These are phyloP conservation scores for Cercospora citrullina DNA, from an alignment of 2,329 filamentous ascomycete genomes.

Conservation along the genomic window DNA sequence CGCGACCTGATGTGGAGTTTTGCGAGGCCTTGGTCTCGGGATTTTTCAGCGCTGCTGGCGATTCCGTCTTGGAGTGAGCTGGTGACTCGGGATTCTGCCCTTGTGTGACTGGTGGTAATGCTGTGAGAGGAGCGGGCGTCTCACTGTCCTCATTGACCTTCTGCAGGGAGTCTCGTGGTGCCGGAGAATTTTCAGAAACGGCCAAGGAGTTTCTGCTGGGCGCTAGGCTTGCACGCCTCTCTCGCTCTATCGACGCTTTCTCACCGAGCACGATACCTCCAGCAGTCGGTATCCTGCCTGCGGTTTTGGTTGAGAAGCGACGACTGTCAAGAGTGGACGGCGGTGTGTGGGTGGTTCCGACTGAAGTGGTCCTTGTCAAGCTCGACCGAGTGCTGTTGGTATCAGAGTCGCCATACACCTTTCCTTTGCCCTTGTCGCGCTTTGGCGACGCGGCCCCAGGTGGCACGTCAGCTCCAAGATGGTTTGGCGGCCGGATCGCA, in stretches of 20 bases:
- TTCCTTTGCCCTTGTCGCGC: conserved; percentile 20
- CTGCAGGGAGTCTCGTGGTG: conserved; percentile 3
- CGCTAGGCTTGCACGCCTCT: conserved; percentile 7
- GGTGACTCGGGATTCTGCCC: background rate
- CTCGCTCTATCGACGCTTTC: conserved; percentile 1
- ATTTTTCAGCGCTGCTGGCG: background rate
- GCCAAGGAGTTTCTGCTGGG: conserved; percentile 3
- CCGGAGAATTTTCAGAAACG: background rate
- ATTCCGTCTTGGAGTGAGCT: background rate
- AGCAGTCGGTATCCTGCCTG: conserved; percentile 9
- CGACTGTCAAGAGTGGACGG: conserved; percentile 16
- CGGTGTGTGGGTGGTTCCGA: conserved; percentile 15
- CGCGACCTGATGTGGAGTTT: background rate
- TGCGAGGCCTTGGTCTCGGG: background rate
- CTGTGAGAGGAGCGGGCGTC: background rate
- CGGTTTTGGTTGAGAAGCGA: conserved; percentile 2
- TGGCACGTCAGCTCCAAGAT: conserved; percentile 7
- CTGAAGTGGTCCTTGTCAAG: conserved; percentile 14
- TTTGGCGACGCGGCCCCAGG: conserved; percentile 12
- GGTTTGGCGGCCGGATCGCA: background rate
- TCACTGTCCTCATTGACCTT: conserved; percentile 10
- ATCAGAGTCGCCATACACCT: conserved; percentile 13
- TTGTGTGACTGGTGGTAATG: background rate
- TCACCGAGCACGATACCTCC: conserved; percentile 12
- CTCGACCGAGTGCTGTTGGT: conserved; percentile 18